phyloP scores from a whole-genome alignment of 331 rosid species.

The Quercus lobata region DNA sequence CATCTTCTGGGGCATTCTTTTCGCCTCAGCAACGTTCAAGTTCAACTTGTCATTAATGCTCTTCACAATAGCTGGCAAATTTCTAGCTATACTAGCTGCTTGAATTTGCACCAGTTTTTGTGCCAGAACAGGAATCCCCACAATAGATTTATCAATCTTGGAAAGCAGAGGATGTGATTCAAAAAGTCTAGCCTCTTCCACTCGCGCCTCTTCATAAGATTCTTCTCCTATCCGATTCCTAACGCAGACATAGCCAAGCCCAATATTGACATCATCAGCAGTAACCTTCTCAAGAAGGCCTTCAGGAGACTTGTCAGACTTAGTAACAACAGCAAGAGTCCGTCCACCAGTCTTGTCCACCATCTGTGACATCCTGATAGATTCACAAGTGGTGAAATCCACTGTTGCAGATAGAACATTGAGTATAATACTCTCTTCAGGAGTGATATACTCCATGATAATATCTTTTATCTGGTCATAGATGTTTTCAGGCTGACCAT shows the following conservation, averaged over 20 bases:
- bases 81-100: conserved; percentile 34
- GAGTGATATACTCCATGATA: conserved; percentile 53
- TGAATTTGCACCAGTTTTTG: conserved; percentile 51
- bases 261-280: conserved; percentile 55
- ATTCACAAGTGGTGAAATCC: conserved; percentile 60
- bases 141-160: conserved; percentile 39
- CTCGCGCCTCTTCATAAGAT: conserved; percentile 41
- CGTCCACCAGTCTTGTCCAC: conserved; percentile 50
- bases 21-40: conserved; percentile 11
- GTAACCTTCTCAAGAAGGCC: conserved; percentile 56
- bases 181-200: conserved; percentile 25
- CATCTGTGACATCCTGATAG: conserved; percentile 58
- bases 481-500: conserved; percentile 54
- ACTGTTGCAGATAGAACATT: conserved; percentile 58
- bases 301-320: conserved; percentile 57
- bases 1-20: conserved; percentile 27
- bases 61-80: conserved; percentile 38
- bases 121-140: conserved; percentile 53
- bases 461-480: conserved; percentile 53
- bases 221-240: conserved; percentile 54
- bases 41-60: conserved; percentile 46
- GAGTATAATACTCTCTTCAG: conserved; percentile 55
- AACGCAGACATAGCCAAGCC: conserved; percentile 58
- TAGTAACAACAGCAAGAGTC: conserved; percentile 52
- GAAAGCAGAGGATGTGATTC: conserved; percentile 34